phyloP scores from a whole-genome alignment of 805 yeast species.

The Pichia heedii region DNA sequence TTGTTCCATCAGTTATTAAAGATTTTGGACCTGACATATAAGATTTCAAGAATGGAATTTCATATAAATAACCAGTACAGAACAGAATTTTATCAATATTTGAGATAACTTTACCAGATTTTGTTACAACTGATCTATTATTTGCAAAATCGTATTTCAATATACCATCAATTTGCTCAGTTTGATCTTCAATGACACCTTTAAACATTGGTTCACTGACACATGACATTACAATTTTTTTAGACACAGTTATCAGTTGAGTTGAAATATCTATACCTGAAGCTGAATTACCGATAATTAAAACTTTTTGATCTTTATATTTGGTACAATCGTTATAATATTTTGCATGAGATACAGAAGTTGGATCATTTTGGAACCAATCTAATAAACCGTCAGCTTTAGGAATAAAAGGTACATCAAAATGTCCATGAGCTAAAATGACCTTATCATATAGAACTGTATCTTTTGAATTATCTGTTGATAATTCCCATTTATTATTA shows the following conservation, averaged over 20 bases:
- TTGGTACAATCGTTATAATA: conserved; percentile 28
- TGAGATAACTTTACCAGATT: conserved; percentile 36
- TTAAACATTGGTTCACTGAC: conserved; percentile 24
- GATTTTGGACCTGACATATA: conserved; percentile 22
- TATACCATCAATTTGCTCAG: conserved; percentile 21
- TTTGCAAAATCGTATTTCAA: conserved; percentile 19
- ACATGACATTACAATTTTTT: conserved; percentile 23
- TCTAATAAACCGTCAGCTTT: conserved; percentile 31
- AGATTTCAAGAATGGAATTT: conserved; percentile 49
- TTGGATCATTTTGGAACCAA: conserved; percentile 25
- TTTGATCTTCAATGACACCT: conserved; percentile 19
- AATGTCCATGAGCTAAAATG: conserved; percentile 40
- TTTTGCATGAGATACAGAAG: conserved; percentile 36
- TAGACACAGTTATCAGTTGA: conserved; percentile 24
- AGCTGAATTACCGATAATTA: conserved; percentile 42
- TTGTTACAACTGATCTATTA: conserved; percentile 32
- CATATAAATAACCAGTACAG: conserved; percentile 68
- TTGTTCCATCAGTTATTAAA: conserved; percentile 27
- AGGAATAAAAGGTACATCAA: conserved; percentile 39
- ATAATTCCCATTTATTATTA: conserved; percentile 21
- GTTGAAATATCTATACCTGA: conserved; percentile 57
- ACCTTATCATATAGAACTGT: conserved; percentile 27
- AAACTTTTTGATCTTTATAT: conserved; percentile 29
- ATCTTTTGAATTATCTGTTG: conserved; percentile 7
- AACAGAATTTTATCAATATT: conserved; percentile 52